Evolutionary conservation across 2,329 filamentous ascomycete genomes (phyloP).

Genomic region (Penicillium sclerotiorum): DNA sequence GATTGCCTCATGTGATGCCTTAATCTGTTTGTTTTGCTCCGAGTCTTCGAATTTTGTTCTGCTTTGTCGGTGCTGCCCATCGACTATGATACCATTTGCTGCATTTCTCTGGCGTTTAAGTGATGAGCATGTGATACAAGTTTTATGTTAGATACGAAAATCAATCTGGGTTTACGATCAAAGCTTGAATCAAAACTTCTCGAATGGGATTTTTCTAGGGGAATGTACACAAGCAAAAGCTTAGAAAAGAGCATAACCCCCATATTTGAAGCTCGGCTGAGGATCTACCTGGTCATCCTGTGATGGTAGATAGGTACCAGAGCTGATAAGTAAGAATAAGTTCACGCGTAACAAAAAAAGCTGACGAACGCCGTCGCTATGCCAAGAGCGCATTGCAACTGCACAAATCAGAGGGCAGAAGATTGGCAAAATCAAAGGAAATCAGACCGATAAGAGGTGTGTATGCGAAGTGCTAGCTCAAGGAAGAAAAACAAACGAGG

Average conservation of each 20-base stretch:
- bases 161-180: no score
- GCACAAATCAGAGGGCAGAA: conserved; percentile 11
- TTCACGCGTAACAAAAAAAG: conserved; percentile 11
- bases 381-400: conserved; percentile 32
- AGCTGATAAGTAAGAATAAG: not conserved
- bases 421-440: not conserved
- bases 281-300: not conserved
- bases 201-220: not conserved
- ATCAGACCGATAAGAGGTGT: not conserved
- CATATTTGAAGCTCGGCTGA: conserved; percentile 3
- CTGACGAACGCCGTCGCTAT: conserved; percentile 34
- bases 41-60: conserved; percentile 2
- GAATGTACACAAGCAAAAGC: conserved; percentile 4
- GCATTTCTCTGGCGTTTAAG: conserved; percentile 16
- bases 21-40: conserved; percentile 5
- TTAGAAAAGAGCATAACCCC: not conserved
- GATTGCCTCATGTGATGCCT: conserved; percentile 6
- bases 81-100: conserved; percentile 15
- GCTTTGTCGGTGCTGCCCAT: conserved; percentile 3
- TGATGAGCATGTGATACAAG: not conserved
- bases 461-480: not conserved
- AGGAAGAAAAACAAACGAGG: no score
- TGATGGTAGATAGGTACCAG: not conserved
- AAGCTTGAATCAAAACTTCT: no score
- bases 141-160: no score